A percentile compares a stretch with the other conserved stretches of the same genome.
Conservation (phyloP, 257 asterid genomes). For the Solanum corneliomulleri region DNA sequence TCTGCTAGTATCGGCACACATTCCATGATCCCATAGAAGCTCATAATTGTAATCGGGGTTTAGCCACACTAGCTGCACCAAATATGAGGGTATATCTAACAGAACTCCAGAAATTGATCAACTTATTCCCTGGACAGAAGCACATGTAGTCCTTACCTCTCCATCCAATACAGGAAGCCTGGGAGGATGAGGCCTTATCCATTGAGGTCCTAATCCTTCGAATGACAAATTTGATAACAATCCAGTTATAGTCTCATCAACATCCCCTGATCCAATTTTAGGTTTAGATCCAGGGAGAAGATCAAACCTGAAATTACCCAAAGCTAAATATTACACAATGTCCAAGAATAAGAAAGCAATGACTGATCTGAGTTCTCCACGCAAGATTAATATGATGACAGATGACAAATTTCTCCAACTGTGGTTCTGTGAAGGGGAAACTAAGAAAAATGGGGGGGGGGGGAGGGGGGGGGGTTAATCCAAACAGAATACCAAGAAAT, state of each 20-base stretch:
- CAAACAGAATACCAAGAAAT: conserved; percentile 2
- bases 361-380: background rate
- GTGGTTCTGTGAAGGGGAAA: background rate
- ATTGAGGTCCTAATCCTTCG: conserved; percentile 72
- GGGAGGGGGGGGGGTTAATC: background rate
- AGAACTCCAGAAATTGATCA: background rate
- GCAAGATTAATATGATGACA: background rate
- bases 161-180: conserved; percentile 80
- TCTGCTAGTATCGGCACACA: conserved; percentile 96
- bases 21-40: conserved; percentile 90
- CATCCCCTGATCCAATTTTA: conserved; percentile 78
- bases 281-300: conserved; percentile 61
- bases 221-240: conserved; percentile 48
- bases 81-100: background rate
- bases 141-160: conserved; percentile 41
- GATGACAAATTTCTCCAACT: background rate
- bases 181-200: conserved; percentile 93
- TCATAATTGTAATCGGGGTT: conserved; percentile 81
- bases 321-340: conserved; percentile 1
- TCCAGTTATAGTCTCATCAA: conserved; percentile 68
- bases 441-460: background rate
- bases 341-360: background rate
- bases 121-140: background rate
- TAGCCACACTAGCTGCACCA: conserved; percentile 73
- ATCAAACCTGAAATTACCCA: conserved; percentile 59